Base-by-base conservation (phyloP, 2,329 filamentous ascomycete genomes). In the Diplodia sapinea region DNA sequence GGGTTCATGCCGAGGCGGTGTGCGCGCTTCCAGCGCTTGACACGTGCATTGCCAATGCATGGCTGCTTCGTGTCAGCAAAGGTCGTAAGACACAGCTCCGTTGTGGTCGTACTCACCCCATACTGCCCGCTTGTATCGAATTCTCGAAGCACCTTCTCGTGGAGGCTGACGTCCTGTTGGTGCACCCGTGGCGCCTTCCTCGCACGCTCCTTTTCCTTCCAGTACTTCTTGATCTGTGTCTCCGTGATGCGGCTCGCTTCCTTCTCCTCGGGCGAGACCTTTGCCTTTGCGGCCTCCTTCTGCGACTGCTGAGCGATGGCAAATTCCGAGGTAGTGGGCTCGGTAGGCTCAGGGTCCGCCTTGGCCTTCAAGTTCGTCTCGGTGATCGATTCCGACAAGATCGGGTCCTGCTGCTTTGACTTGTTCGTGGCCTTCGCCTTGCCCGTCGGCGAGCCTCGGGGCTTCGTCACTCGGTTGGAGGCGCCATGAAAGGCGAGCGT, bases 101-200 rank as follows among this genome's bases (percentile, higher is more conserved):
- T 17, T 20, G 43, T 38, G 67, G 59, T 71, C 71, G 72, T 69
- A 71, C 91, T 82, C 87, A 96, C 93, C 67, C 95, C 95, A 78
- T 92, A 99, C 74, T 97, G 92, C 69, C 87, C 92, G 75, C 90
- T 95, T 71, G 96, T 90, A 77, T 99, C 95, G 80, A 95, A 99
- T 77, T 97, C 92, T 70, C 94, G 85, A 74, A 98, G 79, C 31
- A 98, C 88, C 83, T 94, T 97, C 84, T 98, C 94, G 67, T 90
- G 85, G 55, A 91, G 72, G 12, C 83, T 85, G 72, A 98, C 76
- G 2, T 84, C 89, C 73, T 89, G 79, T 79, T 96, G 93, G 75
- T 98, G 95, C 43, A 96, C 88, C 73, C 90, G 82, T 51, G 87
- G 86, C 20, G 91, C 87, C 68, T 84, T 85, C 72, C 92, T 85